Conservation (phyloP, 345 rosid species). For the Eucalyptus erythrocorys region DNA sequence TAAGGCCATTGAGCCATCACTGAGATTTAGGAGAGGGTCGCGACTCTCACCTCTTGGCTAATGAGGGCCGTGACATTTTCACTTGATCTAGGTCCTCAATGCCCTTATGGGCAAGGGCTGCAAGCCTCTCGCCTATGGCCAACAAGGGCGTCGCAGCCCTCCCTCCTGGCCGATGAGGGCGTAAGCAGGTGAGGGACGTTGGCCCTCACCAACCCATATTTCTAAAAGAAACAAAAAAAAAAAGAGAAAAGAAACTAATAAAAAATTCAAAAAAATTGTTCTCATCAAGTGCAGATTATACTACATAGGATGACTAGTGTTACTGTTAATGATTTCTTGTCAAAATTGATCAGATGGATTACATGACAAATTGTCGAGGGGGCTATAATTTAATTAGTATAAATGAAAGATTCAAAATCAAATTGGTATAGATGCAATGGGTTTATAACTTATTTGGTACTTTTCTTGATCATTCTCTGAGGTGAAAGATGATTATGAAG, state of each 20-base stretch:
- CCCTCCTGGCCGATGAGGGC: accelerated
- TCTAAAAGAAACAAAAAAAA: too few species aligned
- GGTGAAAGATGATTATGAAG: not conserved
- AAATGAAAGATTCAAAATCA: too few species aligned
- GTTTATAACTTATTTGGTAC: not conserved
- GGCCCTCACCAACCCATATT: not conserved
- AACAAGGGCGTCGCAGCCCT: not conserved
- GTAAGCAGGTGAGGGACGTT: not conserved
- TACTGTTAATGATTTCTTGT: too few species aligned
- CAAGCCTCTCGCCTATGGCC: too few species aligned
- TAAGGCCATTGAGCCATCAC: not conserved
- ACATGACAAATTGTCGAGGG: accelerated
- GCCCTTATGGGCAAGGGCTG: not conserved
- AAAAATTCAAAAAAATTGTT: too few species aligned
- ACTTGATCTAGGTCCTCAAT: not conserved
- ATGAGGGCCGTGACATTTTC: not conserved
- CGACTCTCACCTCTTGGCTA: not conserved
- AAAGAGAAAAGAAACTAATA: too few species aligned
- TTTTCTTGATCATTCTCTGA: not conserved
- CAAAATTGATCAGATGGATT: too few species aligned
- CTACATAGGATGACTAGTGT: too few species aligned
- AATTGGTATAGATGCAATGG: accelerated
- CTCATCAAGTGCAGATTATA: too few species aligned
- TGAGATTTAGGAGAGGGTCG: accelerated
- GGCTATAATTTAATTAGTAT: too few species aligned